phyloP scores from a whole-genome alignment of 768 basidiomycete genomes.

The Leccinum imitatum region DNA sequence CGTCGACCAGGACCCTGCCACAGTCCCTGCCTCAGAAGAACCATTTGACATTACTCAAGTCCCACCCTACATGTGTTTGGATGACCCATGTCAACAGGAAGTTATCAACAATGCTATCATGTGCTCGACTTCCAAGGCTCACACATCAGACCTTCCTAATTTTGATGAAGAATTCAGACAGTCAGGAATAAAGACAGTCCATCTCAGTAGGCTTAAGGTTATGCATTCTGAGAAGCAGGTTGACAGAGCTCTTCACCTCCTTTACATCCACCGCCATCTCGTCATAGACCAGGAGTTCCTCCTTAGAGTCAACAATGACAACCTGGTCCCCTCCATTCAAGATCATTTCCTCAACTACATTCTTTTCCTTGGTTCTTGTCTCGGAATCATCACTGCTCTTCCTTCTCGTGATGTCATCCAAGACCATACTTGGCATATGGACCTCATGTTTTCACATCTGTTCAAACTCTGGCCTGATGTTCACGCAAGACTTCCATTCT shows the following conservation, averaged over 20 bases:
- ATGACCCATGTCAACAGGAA: background rate
- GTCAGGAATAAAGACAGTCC: background rate
- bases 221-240: no score
- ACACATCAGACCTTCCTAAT: background rate
- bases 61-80: background rate
- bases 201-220: background rate
- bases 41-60: background rate
- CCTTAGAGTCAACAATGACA: background rate
- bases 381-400: background rate
- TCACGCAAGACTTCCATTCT: background rate
- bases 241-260: background rate
- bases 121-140: background rate
- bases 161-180: background rate
- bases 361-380: background rate
- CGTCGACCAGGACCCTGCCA: background rate
- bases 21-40: background rate
- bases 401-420: background rate
- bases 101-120: background rate
- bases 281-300: background rate
- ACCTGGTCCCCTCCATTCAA: background rate
- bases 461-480: background rate
- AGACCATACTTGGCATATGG: background rate
- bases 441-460: background rate
- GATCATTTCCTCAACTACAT: background rate
- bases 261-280: background rate